Evolutionary conservation across 768 basidiomycete genomes (phyloP), one percentile per base, ranked within the genome.

Genomic region (Pisolithus sp.): DNA sequence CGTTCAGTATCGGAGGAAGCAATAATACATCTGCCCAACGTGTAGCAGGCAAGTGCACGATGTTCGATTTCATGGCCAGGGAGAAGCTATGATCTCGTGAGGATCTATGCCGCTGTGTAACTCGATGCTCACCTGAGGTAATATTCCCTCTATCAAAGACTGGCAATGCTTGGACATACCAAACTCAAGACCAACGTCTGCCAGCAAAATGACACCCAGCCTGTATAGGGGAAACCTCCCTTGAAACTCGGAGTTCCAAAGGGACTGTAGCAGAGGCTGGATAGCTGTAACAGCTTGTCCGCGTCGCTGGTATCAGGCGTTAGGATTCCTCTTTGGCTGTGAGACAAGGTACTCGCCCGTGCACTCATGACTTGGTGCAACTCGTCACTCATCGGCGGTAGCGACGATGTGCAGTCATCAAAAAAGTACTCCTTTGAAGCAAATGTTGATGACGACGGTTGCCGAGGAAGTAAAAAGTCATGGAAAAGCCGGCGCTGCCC

Each of bases 231-330:
- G 74, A 59, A 82, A 78, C 50, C 83, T 79, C 49, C 81, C 79
- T 49, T 88, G 78, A 62, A 88, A 89, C 65, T 93, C 89, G 0
- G 89, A 80, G 53, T 86, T 76, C 87, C 89, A 92, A 36, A 92
- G 64, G 2, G 85, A 79, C 51, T 76, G 81, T 24, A 93, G 69
- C 23, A 93, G 71, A 39, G 80, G 78, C 26, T 89, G 82, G 17
- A 89, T 75, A 2, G 80, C 73, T 21, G 75, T 72, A 20, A 81
- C 71, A 7, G 78, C 78, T 70, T 90, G 84, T 51, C 82, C 81
- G 24, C 70, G 75, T 62, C 80, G 74, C 90, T 92, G 52, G 26
- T 53, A 55, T 41, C 46, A 55, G 41, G 44, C 26, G 47, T 24
- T 51, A 43, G 51, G 39, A 50, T 39, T 41, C 41, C n/a, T 52